Evolutionary conservation across 2,329 filamentous ascomycete species (phyloP).

Genomic region (Blastomyces emzantsi): DNA sequence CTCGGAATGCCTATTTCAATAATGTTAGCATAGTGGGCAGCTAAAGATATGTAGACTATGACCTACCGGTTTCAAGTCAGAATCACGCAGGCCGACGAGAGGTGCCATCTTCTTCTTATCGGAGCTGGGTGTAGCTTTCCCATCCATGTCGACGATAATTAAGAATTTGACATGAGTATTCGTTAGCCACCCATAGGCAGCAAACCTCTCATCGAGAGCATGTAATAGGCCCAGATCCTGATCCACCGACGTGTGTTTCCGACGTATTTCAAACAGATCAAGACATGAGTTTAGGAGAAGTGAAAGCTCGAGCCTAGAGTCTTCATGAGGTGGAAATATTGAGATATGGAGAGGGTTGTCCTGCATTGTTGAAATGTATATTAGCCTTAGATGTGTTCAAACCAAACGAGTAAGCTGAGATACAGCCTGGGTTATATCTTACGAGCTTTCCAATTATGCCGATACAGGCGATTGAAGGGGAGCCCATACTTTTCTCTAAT

Average conservation of each 20-base stretch:
- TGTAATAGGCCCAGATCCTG: slow-evolving; percentile 89
- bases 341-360: slow-evolving; percentile 94
- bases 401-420: background rate
- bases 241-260: slow-evolving; percentile 61
- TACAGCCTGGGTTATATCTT: slow-evolving; percentile 25
- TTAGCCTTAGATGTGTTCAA: background rate
- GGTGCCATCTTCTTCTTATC: slow-evolving; percentile 27
- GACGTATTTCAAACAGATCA: slow-evolving; percentile 84
- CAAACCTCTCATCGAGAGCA: slow-evolving; percentile 84
- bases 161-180: slow-evolving; percentile 92
- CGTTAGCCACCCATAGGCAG: slow-evolving; percentile 92
- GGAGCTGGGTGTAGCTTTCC: slow-evolving; percentile 17
- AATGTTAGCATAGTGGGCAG: background rate
- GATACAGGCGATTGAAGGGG: slow-evolving; percentile 80
- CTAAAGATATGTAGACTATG: background rate
- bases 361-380: slow-evolving; percentile 39
- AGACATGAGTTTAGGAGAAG: slow-evolving; percentile 85
- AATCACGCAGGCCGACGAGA: slow-evolving; percentile 64
- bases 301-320: slow-evolving; percentile 66
- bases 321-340: slow-evolving; percentile 69
- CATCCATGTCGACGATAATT: slow-evolving; percentile 78
- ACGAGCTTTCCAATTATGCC: slow-evolving; percentile 92
- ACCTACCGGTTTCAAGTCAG: slow-evolving; percentile 74
- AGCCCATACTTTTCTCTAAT: slow-evolving; percentile 32
- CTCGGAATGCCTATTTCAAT: slow-evolving; percentile 64